Base-by-base conservation (phyloP, 495 filamentous ascomycete species). In the Bathelium albidoporum region DNA sequence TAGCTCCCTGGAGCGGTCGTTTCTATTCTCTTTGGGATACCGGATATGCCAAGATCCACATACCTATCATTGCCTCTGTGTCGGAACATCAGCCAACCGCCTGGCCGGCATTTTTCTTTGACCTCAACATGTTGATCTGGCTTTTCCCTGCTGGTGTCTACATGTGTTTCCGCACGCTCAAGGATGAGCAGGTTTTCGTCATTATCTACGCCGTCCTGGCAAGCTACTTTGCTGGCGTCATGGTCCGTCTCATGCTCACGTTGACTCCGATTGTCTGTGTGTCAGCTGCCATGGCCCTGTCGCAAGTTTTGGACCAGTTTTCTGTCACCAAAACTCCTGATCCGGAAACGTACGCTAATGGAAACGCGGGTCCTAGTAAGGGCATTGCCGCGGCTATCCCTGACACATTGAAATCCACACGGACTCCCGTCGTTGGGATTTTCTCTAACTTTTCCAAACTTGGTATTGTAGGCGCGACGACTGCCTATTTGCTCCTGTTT, bases 11-110 rank as follows among this genome's bases (percentile, higher is more conserved):
- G 95, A 91, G 89, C 70, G 95, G 95, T 62, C 94, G 95, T 62
- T 99, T 99, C 81, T 99, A 99, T 78, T 99, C 95, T 0, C 84
- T 99, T 36, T 99, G 92, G 92, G 95, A 99, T 76, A 99, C 95
- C 11, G 90, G 89, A 68, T 99, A 99, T 73, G 95, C 95, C 68
- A 99, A 99, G 79, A 95, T 97, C 64, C 95, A 99, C 69, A 99
- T 99, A 73, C 95, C 95, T 36, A 99, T 99, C 71, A 99, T 99
- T 76, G 95, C 95, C 28, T 97, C 94, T 2, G 95, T 99, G 31
- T 99, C 95, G 9, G 95, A 99, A 75, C 95, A 99, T 81, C 95
- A 99, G 75, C 95, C 95, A 14, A 99, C 95, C 29, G 95, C 95
- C n/a, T 99, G 95, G 95, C 95, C 95, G 9, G 91, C 95, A 36